A percentile compares a stretch with the other conserved stretches of the same genome.
These are phyloP conservation scores for Alternaria consortialis DNA, from an alignment of 2,329 filamentous ascomycete genomes.

Conservation along the genomic window DNA sequence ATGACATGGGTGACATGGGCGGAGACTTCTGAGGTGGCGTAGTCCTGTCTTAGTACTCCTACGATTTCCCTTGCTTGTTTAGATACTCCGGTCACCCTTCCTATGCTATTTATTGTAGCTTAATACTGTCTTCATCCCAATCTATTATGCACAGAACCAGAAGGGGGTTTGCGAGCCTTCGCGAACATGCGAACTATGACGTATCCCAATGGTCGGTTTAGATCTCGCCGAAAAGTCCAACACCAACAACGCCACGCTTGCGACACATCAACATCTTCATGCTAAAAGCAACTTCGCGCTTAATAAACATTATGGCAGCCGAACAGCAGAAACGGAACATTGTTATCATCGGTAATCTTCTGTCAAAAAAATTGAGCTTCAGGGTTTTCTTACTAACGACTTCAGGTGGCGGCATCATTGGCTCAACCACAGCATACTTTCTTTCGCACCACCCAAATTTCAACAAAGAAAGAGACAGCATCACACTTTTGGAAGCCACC, in stretches of 20 bases:
- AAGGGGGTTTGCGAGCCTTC: not conserved
- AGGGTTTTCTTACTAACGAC: slow-evolving; percentile 1
- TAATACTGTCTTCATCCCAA: not conserved
- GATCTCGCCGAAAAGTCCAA: slow-evolving; percentile 22
- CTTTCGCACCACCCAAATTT: slow-evolving; percentile 86
- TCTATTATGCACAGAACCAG: not conserved
- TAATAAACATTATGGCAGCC: slow-evolving; percentile 36
- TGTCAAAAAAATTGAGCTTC: not conserved
- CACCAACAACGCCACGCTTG: slow-evolving; percentile 25
- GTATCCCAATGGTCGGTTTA: slow-evolving; percentile 21
- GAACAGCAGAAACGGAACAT: slow-evolving; percentile 43
- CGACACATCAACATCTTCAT: slow-evolving; percentile 23
- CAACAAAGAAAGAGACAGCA: slow-evolving; percentile 75
- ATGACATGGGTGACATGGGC: slow-evolving; percentile 39
- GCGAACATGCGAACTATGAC: slow-evolving; percentile 16
- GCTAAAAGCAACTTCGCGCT: slow-evolving; percentile 28
- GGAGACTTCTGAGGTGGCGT: slow-evolving; percentile 10
- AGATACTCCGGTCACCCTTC: slow-evolving; percentile 1
- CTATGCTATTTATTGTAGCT: not conserved
- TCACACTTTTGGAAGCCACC: slow-evolving; percentile 87
- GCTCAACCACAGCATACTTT: slow-evolving; percentile 89
- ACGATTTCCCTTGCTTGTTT: not conserved
- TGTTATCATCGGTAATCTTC: slow-evolving; percentile 45
- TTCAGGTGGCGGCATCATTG: slow-evolving; percentile 89
- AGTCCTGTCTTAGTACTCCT: not conserved